phyloP scores from a whole-genome alignment of 1,139 yeast genomes.

The Geotrichum fermentans region DNA sequence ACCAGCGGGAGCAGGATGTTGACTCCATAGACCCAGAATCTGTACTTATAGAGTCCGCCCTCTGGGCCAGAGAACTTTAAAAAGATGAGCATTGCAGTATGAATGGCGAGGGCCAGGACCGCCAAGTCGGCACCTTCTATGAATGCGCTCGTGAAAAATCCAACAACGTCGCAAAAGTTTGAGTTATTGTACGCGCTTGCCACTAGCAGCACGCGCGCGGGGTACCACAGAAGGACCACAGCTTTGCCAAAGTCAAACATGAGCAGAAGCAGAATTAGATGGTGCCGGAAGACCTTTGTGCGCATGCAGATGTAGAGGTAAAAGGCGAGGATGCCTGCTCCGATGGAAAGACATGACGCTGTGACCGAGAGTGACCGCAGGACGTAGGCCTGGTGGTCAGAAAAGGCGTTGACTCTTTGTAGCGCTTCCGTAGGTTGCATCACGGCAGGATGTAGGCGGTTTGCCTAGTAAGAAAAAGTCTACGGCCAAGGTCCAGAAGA shows the following conservation, averaged over 20 bases:
- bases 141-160: conserved; percentile 77
- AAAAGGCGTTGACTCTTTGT: conserved; percentile 13
- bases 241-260: conserved; percentile 75
- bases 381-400: conserved; percentile 27
- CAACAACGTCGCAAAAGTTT: conserved; percentile 65
- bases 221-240: conserved; percentile 62
- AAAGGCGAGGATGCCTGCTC: conserved; percentile 34
- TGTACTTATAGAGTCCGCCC: conserved; percentile 67
- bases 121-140: conserved; percentile 89
- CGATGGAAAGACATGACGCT: conserved; percentile 33
- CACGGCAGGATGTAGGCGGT: too few relatives aligned
- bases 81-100: conserved; percentile 71
- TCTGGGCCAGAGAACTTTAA: conserved; percentile 46
- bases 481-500: too few relatives aligned
- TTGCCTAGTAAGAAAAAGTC: neutral
- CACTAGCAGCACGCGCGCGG: conserved; percentile 53
- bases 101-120: conserved; percentile 76
- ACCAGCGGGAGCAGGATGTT: conserved; percentile 61
- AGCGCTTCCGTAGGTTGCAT: conserved; percentile 3
- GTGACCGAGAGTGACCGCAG: conserved; percentile 32
- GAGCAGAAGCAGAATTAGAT: conserved; percentile 59
- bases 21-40: conserved; percentile 55
- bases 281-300: conserved; percentile 34
- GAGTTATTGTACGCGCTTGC: conserved; percentile 49
- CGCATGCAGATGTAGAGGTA: conserved; percentile 35